Base-by-base conservation (phyloP, 1,139 yeast species). In the Pichia sp. region DNA sequence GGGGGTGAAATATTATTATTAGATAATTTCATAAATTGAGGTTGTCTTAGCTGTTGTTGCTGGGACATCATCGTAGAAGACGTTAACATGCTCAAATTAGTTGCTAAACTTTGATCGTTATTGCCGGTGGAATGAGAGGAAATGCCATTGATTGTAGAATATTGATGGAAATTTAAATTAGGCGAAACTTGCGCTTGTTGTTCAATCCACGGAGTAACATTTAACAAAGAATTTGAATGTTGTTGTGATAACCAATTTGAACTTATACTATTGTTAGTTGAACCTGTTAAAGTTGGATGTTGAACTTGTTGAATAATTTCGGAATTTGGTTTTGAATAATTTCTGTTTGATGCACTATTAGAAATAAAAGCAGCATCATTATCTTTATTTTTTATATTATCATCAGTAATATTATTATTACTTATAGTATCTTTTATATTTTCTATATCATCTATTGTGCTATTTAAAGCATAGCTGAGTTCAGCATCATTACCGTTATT, bases 171-270 rank as follows among this genome's bases (percentile, higher is more conserved):
- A 40, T 50, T 55, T 32, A 55, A 52, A 46, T 47, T 55, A n/a
- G 63, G 59, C 23, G 63, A 48, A 31, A 60, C 59, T 47, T 73
- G 75, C 39, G 78, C 78, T 56, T 79, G 85, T 56, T 77, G 83
- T 58, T 78, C 84, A 41, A 79, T 81, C 85, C 85, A 79, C 1
- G 85, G 84, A 3, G 80, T 76, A 22, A 78, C 82, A 53, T 74
- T 72, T 50, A 64, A 44, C 49, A 60, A 53, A n/a, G 62, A 44
- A 42, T 55, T 55, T 28, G 57, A 47, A 9, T 48, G 44, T 36
- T 62, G 63, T 48, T 60, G 68, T 16, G 64, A 60, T 33, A 65
- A 54, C 73, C 73, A 69, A 46, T 57, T 62, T 4, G 67, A 57
- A 41, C 59, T 61, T 49, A 64, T 56, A 38, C 56, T 44, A 16